phyloP scores from a whole-genome alignment of 305 asterid species.

The Fraxinus floribunda region DNA sequence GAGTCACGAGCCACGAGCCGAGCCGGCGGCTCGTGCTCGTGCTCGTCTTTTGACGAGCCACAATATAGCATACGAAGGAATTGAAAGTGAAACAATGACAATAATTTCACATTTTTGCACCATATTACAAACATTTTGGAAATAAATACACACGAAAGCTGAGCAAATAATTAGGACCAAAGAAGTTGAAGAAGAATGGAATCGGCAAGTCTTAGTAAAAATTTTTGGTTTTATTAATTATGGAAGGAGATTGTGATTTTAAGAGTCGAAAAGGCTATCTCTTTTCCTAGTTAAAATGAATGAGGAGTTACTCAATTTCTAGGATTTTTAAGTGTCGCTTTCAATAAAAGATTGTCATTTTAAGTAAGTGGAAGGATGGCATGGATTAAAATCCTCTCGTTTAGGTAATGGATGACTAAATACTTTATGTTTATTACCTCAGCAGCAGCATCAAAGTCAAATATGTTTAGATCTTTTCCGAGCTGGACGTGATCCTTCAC shows the following conservation, averaged over 20 bases:
- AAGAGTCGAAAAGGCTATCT: background rate
- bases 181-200: too few species aligned
- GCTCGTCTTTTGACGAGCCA: too few species aligned
- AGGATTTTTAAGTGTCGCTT: background rate
- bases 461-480: conserved; percentile 76
- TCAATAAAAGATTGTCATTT: background rate
- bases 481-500: conserved; percentile 87
- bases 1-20: too few species aligned
- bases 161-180: too few species aligned
- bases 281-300: background rate
- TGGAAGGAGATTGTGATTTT: too few species aligned
- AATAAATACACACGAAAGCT: too few species aligned
- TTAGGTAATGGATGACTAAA: background rate
- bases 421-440: conserved; percentile 60
- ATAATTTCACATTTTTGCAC: too few species aligned
- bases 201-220: too few species aligned
- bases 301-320: background rate
- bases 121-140: too few species aligned
- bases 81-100: background rate
- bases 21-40: too few species aligned
- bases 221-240: too few species aligned
- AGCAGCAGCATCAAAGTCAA: conserved; percentile 94
- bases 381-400: background rate
- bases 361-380: background rate
- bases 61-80: background rate